A percentile compares a stretch with the other conserved stretches of the same genome.
Conservation (phyloP, 768 basidiomycete species). For the Xerocomellus intermedius region DNA sequence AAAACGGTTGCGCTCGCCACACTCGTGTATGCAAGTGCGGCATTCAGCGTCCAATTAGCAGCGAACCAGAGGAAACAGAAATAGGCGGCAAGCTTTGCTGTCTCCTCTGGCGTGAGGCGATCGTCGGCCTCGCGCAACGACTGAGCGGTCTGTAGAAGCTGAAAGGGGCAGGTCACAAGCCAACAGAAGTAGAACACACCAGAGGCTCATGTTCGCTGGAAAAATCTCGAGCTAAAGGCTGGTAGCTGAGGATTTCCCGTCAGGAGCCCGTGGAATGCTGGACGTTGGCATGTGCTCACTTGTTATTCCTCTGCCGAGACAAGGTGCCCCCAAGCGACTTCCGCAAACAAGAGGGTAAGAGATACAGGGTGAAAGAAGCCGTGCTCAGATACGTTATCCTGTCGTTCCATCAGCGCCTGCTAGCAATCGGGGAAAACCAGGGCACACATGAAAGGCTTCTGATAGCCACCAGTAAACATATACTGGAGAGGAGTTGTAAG, state of each 20-base stretch:
- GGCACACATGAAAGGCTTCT: slow-evolving; percentile 85
- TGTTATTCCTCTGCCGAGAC: slow-evolving; percentile 3
- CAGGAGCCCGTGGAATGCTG: neutral
- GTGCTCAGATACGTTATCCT: slow-evolving; percentile 92
- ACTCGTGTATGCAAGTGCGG: slow-evolving; percentile 79
- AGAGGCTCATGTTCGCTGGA: slow-evolving; percentile 10
- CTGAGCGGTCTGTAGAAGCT: slow-evolving; percentile 9
- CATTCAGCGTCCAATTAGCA: slow-evolving; percentile 91
- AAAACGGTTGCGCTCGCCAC: slow-evolving; percentile 94
- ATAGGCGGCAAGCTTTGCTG: slow-evolving; percentile 68
- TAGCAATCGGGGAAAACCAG: neutral
- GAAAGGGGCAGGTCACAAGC: neutral
- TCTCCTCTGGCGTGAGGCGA: slow-evolving; percentile 65
- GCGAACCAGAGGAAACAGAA: slow-evolving; percentile 94
- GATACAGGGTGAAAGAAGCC: slow-evolving; percentile 81
- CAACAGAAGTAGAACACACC: slow-evolving; percentile 12
- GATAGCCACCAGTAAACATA: slow-evolving; percentile 64
- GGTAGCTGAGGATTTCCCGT: slow-evolving; percentile 22
- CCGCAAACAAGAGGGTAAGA: slow-evolving; percentile 57
- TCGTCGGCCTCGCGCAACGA: slow-evolving; percentile 14
- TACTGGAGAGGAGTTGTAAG: slow-evolving; percentile 34
- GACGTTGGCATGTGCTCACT: slow-evolving; percentile 5
- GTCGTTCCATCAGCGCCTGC: slow-evolving; percentile 2
- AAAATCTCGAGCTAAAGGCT: slow-evolving; percentile 20
- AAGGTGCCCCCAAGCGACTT: slow-evolving; percentile 15